Percentiles rank a stretch among this genome's conserved stretches.
Conservation (phyloP, 2,329 filamentous ascomycete genomes). For the Pseudocercospora fijiensis region DNA sequence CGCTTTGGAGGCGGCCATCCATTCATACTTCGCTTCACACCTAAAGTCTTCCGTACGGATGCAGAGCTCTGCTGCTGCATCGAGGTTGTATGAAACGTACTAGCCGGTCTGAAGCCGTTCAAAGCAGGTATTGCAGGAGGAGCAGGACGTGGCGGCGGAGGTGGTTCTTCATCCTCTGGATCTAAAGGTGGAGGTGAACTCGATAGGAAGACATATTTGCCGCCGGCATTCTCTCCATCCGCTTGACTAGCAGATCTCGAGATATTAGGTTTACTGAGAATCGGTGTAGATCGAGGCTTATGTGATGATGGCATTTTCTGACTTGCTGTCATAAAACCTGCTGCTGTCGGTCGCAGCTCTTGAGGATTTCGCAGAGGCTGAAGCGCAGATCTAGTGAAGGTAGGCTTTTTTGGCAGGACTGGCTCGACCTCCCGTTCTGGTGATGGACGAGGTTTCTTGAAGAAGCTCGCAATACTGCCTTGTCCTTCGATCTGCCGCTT, state of each 20-base stretch:
- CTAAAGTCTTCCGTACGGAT: constrained; percentile 49
- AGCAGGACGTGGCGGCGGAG: neutral
- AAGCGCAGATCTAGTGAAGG: neutral
- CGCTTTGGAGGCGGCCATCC: constrained; percentile 42
- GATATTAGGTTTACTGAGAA: constrained; percentile 33
- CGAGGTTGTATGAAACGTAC: constrained; percentile 48
- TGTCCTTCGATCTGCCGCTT: constrained; percentile 49
- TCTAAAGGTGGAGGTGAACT: constrained; percentile 42
- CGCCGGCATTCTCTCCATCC: constrained; percentile 16
- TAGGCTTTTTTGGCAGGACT: neutral
- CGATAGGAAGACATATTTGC: constrained; percentile 51
- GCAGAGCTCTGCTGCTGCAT: constrained; percentile 33
- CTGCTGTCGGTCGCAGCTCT: neutral
- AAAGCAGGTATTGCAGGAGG: constrained; percentile 1
- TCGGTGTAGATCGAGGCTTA: constrained; percentile 33
- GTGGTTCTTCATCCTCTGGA: constrained; percentile 26
- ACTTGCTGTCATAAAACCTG: constrained; percentile 5
- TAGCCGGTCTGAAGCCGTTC: constrained; percentile 38
- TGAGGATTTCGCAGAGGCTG: constrained; percentile 18
- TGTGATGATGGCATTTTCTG: constrained; percentile 22
- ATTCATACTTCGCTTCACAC: constrained; percentile 51
- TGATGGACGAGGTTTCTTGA: constrained; percentile 34
- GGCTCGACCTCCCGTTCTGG: neutral
- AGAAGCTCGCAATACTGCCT: constrained; percentile 55
- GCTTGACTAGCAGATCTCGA: constrained; percentile 15